Percentiles rank a stretch among this genome's conserved stretches.
phyloP scores from a whole-genome alignment of 805 yeast genomes.

The Kodamaea neixiangensis region DNA sequence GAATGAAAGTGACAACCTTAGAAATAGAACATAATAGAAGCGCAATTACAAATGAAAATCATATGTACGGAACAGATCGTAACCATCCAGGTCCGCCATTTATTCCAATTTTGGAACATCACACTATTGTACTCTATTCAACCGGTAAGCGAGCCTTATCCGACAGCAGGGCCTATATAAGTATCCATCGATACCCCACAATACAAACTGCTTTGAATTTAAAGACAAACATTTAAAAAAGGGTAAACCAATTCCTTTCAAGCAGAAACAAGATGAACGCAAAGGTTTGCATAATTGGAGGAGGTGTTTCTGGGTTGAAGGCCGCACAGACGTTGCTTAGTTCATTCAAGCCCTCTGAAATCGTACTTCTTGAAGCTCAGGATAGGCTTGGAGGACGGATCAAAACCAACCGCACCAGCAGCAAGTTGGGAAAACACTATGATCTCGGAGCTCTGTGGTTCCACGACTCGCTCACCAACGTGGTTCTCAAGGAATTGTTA shows the following conservation, averaged over 20 bases:
- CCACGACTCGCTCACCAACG: constrained; percentile 75
- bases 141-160: too few species aligned
- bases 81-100: too few species aligned
- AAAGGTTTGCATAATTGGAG: constrained; percentile 23
- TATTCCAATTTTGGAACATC: too few species aligned
- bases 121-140: too few species aligned
- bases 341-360: constrained; percentile 15
- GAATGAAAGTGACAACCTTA: too few species aligned
- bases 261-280: constrained; percentile 1
- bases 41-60: too few species aligned
- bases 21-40: too few species aligned
- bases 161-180: too few species aligned
- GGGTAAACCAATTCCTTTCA: not conserved
- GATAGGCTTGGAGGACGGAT: constrained; percentile 26
- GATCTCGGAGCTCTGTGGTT: constrained; percentile 95
- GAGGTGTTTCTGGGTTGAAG: constrained; percentile 27
- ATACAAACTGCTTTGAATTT: too few species aligned
- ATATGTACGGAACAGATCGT: too few species aligned
- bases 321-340: constrained; percentile 28
- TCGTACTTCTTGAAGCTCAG: constrained; percentile 25
- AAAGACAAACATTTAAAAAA: too few species aligned
- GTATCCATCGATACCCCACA: too few species aligned
- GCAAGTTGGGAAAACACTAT: constrained; percentile 36
- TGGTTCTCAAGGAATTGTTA: constrained; percentile 29
- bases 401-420: constrained; percentile 18